Conservation (phyloP, 495 filamentous ascomycete genomes). For the Aspergillus baeticus region DNA sequence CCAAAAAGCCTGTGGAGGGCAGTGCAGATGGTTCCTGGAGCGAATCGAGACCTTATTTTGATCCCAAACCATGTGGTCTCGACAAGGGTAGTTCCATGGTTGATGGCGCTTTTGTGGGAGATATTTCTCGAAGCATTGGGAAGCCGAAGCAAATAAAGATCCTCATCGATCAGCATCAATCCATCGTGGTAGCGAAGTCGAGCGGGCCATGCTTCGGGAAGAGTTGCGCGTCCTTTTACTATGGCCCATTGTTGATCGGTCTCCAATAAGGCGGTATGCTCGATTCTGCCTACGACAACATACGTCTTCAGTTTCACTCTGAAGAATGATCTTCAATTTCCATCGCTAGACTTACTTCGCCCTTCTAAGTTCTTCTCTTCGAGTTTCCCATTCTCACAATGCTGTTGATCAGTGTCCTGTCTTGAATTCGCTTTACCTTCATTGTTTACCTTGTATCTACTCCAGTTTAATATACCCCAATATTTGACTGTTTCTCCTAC, state of each 20-base stretch:
- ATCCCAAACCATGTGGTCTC: background rate
- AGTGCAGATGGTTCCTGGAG: too few species aligned
- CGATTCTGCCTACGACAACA: background rate
- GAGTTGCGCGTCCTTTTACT: background rate
- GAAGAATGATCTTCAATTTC: background rate
- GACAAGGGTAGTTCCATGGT: too few species aligned
- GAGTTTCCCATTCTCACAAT: background rate
- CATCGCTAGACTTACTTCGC: background rate
- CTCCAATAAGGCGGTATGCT: background rate
- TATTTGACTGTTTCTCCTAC: background rate
- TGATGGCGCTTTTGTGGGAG: too few species aligned
- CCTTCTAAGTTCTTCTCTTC: background rate
- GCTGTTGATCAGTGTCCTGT: slow-evolving; percentile 5
- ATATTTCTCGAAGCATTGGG: too few species aligned
- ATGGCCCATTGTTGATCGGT: too few species aligned
- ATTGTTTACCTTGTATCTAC: background rate
- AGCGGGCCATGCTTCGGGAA: too few species aligned
- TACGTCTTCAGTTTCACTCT: too few species aligned
- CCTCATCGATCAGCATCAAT: too few species aligned
- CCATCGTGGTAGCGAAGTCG: too few species aligned
- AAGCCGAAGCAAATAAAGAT: too few species aligned
- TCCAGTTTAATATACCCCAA: background rate
- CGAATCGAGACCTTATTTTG: background rate
- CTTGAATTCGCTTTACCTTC: background rate
- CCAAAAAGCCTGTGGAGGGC: too few species aligned